phyloP scores from a whole-genome alignment of 2,329 filamentous ascomycete species.

The Sclerotinia sclerotiorum region DNA sequence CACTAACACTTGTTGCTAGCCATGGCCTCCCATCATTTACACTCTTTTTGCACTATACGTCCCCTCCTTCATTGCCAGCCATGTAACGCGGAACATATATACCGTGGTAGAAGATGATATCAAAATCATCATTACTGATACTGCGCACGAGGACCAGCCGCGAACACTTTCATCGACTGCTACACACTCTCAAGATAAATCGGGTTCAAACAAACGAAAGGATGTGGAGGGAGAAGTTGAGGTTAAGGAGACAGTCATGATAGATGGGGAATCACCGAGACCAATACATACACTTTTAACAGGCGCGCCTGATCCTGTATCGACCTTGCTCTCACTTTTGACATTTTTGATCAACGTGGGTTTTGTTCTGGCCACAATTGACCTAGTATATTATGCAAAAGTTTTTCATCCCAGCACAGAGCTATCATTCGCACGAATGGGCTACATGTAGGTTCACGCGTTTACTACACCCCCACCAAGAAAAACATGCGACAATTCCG shows the following conservation, averaged over 20 bases:
- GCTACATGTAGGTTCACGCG: constrained; percentile 60
- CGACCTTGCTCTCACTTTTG: constrained; percentile 61
- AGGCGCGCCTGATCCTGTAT: constrained; percentile 74
- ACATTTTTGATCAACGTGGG: constrained; percentile 72
- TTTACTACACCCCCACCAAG: neutral
- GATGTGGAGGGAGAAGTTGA: constrained; percentile 54
- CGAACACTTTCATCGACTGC: constrained; percentile 32
- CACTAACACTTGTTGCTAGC: constrained; percentile 27
- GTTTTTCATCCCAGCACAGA: constrained; percentile 69
- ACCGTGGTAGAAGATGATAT: constrained; percentile 59
- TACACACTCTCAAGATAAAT: constrained; percentile 35
- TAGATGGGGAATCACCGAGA: constrained; percentile 57
- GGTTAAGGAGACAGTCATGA: constrained; percentile 61
- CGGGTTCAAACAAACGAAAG: constrained; percentile 38
- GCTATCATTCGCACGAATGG: constrained; percentile 81
- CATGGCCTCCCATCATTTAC: constrained; percentile 50
- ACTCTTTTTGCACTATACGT: constrained; percentile 66
- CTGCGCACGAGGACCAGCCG: constrained; percentile 42
- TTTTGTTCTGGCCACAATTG: constrained; percentile 68
- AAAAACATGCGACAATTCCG: neutral
- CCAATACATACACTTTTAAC: constrained; percentile 67
- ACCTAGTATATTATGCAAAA: constrained; percentile 74
- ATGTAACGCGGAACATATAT: constrained; percentile 56
- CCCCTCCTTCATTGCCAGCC: constrained; percentile 61
- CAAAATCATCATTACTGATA: constrained; percentile 55